phyloP scores from a whole-genome alignment of 305 asterid genomes.

The Fraxinus baroniana region DNA sequence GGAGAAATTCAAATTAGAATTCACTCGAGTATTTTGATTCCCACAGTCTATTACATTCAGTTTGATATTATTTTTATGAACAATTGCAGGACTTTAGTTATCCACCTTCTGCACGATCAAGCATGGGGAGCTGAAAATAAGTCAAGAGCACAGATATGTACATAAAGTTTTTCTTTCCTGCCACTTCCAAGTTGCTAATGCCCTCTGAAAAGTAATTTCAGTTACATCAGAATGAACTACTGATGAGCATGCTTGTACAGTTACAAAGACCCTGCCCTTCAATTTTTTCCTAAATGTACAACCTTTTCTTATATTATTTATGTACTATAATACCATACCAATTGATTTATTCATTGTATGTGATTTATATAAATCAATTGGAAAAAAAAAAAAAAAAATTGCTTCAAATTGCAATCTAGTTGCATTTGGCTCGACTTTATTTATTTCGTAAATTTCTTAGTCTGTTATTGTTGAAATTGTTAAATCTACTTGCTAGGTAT shows the following conservation, averaged over 20 bases:
- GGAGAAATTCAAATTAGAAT: neutral
- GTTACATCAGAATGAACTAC: neutral
- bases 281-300: constrained; percentile 3
- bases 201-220: neutral
- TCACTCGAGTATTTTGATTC: neutral
- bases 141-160: constrained; percentile 2
- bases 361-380: neutral
- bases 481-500: neutral
- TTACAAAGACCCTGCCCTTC: neutral
- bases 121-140: constrained; percentile 44
- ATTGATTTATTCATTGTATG: constrained; percentile 12
- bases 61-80: neutral
- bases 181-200: constrained; percentile 1
- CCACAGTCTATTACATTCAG: neutral
- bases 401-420: neutral
- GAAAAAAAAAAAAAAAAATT: neutral
- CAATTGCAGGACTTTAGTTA: constrained; percentile 54
- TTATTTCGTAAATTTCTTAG: neutral
- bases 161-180: neutral
- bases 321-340: constrained; percentile 1
- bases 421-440: neutral
- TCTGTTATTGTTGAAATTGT: neutral
- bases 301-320: neutral
- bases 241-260: neutral
- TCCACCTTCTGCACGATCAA: constrained; percentile 42